A percentile compares a stretch with the other conserved stretches of the same genome.
phyloP scores from a whole-genome alignment of 768 basidiomycete species.

The Termitomyces eurrhizus region DNA sequence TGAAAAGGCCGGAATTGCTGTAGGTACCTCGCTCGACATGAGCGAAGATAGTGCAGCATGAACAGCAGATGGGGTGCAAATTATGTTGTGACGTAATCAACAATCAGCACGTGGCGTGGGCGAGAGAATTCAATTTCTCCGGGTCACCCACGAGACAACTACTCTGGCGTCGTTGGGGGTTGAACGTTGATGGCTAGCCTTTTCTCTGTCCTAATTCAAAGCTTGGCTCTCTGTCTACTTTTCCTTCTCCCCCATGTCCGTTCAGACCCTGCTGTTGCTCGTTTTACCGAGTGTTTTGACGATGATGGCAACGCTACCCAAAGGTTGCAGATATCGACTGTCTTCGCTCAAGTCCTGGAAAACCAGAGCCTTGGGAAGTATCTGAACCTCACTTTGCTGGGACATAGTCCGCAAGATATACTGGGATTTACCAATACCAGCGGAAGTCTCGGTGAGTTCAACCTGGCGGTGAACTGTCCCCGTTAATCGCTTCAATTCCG shows the following conservation, averaged over 20 bases:
- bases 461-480: slow-evolving; percentile 9
- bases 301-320: slow-evolving; percentile 36
- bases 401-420: slow-evolving; percentile 55
- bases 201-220: slow-evolving; percentile 12
- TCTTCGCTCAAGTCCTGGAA: slow-evolving; percentile 68
- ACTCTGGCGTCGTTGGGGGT: slow-evolving; percentile 19
- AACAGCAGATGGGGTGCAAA: slow-evolving; percentile 1
- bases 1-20: slow-evolving; percentile 25
- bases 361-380: slow-evolving; percentile 37
- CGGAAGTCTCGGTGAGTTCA: slow-evolving; percentile 58
- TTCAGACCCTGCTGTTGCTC: slow-evolving; percentile 58
- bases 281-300: slow-evolving; percentile 68
- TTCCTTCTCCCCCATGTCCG: slow-evolving; percentile 21
- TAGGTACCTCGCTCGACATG: slow-evolving; percentile 16
- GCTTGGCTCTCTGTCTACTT: slow-evolving; percentile 22
- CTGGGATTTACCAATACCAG: slow-evolving; percentile 55
- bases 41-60: slow-evolving; percentile 20
- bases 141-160: slow-evolving; percentile 5
- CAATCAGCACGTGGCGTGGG: slow-evolving; percentile 12
- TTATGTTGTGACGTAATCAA: slow-evolving; percentile 8
- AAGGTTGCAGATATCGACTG: slow-evolving; percentile 62
- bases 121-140: slow-evolving; percentile 1
- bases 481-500: slow-evolving; percentile 10
- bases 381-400: slow-evolving; percentile 74
- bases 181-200: slow-evolving; percentile 19